Base-by-base conservation (phyloP, 2,329 filamentous ascomycete genomes). In the Hypocreales sp. region DNA sequence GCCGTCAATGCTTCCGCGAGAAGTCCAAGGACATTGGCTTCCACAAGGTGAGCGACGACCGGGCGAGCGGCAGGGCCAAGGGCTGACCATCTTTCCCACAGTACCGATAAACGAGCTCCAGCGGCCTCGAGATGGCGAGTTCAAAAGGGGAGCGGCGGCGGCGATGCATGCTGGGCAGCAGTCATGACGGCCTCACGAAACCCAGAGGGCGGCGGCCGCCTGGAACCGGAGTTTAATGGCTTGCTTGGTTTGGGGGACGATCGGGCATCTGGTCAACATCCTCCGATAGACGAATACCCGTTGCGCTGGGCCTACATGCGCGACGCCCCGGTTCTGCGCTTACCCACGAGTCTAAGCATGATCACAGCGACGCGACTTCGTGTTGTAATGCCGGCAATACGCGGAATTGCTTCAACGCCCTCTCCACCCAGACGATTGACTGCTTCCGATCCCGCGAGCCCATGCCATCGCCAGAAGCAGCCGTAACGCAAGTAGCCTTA, bases 1-100 rank as follows among this genome's bases (percentile, higher is more conserved):
- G 74, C 72, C 72, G 74, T 70, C 74, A 79, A 58, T 79, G 74
- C 68, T 79, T 78, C 70, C 68, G 73, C 51, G 73, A 79, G 66
- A 77, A 77, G 67, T 59, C 70, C 43, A 59, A 68, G 57, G 73
- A 79, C 53, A 78, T 79, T 58, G 73, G 73, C 50, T 79, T 79
- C 61, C 63, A 69, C 63, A 78, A 79, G 73, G 72, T 75, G 50
- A 50, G 55, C 40, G 41, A 11, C 26, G 22, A 14, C 21, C 12
- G 15, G 3, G 9, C 20, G 15, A 10, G 16, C n/a, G 11, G 7
- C 7, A 17, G 15, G 15, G 11, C 18, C 10, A 16, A 12, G 33
- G 28, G 31, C 36, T 41, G 32, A 42, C 39, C 24, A 31, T 21
- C 24, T 24, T 31, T 24, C 24, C 20, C 27, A 22, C 35, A 55